Conservation (phyloP, 202 grass and related monocot genomes). For the Cymbopogon flexuosus region DNA sequence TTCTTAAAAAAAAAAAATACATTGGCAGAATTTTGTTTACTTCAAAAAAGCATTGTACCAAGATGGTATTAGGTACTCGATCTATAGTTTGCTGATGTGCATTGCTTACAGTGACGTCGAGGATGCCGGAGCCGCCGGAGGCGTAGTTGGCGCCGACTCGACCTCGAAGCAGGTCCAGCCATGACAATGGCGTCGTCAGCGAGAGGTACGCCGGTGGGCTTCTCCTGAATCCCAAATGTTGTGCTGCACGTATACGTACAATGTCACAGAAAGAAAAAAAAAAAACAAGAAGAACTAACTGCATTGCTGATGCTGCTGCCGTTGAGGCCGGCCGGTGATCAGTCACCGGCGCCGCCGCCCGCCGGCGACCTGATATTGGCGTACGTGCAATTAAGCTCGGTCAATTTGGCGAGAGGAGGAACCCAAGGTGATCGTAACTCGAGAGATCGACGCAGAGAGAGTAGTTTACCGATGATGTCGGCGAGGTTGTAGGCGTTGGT, state of each 20-base stretch:
- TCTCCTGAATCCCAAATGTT: slow-evolving; percentile 38
- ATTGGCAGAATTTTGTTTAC: too few species aligned
- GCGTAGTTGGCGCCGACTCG: slow-evolving; percentile 52
- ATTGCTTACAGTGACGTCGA: slow-evolving; percentile 38
- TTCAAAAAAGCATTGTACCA: not conserved
- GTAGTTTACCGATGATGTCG: slow-evolving; percentile 46
- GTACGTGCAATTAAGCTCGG: too few species aligned
- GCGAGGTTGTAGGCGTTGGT: slow-evolving; percentile 45
- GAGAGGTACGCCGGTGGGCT: slow-evolving; percentile 53
- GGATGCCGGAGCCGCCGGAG: slow-evolving; percentile 57
- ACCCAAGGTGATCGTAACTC: too few species aligned
- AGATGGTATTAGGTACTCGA: not conserved
- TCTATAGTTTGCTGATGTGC: too few species aligned
- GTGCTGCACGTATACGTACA: slow-evolving; percentile 10
- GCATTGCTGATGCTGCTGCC: too few species aligned
- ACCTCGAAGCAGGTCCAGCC: slow-evolving; percentile 13
- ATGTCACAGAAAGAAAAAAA: not conserved
- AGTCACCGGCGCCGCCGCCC: too few species aligned
- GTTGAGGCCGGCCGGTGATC: too few species aligned
- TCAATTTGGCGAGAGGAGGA: too few species aligned
- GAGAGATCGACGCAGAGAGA: too few species aligned
- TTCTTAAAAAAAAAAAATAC: too few species aligned
- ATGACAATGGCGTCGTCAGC: not conserved
- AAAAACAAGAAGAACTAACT: not conserved
- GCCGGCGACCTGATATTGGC: too few species aligned